These are phyloP conservation scores for Reutealis trisperma DNA, from an alignment of 345 rosid species.

Conservation along the genomic window DNA sequence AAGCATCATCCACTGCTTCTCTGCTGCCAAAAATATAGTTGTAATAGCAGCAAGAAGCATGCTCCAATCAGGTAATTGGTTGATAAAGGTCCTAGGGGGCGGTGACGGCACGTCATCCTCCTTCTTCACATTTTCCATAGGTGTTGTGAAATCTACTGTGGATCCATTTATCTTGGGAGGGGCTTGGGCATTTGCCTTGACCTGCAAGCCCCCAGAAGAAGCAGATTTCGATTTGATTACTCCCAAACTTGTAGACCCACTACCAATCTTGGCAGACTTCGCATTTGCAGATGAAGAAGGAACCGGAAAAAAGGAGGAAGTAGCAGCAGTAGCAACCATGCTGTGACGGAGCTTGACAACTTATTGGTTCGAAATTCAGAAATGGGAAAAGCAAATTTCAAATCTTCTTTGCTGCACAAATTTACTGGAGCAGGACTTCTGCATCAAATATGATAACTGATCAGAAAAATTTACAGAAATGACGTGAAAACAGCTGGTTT, in stretches of 20 bases:
- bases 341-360: constrained; percentile 16
- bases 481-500: background rate
- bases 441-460: background rate
- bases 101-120: constrained; percentile 50
- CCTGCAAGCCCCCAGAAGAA: constrained; percentile 60
- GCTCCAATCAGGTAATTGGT: constrained; percentile 98
- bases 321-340: constrained; percentile 82
- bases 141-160: constrained; percentile 45
- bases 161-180: constrained; percentile 86
- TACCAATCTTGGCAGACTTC: constrained; percentile 44
- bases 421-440: constrained; percentile 1
- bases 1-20: constrained; percentile 99
- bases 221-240: constrained; percentile 46
- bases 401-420: background rate
- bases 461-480: background rate
- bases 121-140: constrained; percentile 50
- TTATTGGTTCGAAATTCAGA: background rate
- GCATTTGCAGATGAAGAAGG: constrained; percentile 55
- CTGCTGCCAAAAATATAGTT: constrained; percentile 94
- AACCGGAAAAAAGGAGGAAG: constrained; percentile 68
- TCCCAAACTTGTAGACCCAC: constrained; percentile 51
- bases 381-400: background rate
- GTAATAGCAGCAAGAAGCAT: constrained; percentile 99
- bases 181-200: constrained; percentile 87
- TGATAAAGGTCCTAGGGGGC: constrained; percentile 88